phyloP scores from a whole-genome alignment of 2,329 filamentous ascomycete species.

The Cladorrhinum sp. region DNA sequence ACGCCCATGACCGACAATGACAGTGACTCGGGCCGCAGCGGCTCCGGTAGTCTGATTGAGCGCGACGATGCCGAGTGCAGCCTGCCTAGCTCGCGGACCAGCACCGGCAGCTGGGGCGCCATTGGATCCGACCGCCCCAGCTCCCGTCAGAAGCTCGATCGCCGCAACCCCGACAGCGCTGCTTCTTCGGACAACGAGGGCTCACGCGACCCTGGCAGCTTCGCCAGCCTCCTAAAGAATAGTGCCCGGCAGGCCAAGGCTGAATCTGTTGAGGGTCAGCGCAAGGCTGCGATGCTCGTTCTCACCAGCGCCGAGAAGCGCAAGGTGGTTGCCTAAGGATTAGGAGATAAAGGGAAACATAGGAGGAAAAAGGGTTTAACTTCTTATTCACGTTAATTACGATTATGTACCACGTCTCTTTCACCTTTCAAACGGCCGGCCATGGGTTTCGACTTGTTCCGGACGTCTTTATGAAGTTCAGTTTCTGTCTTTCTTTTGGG shows the following conservation, averaged over 20 bases:
- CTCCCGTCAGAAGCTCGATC: slow-evolving; percentile 61
- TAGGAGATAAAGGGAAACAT: background rate
- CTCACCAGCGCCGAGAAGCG: slow-evolving; percentile 88
- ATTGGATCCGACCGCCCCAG: slow-evolving; percentile 84
- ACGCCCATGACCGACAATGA: slow-evolving; percentile 71
- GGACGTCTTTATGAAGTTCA: slow-evolving; percentile 15
- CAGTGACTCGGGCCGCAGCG: slow-evolving; percentile 67
- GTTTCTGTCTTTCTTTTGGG: slow-evolving; percentile 13
- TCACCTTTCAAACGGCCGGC: slow-evolving; percentile 19
- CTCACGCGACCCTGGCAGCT: slow-evolving; percentile 56
- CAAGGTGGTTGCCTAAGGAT: slow-evolving; percentile 53
- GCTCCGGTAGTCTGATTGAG: slow-evolving; percentile 71
- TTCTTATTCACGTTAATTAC: slow-evolving; percentile 30
- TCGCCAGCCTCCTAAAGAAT: slow-evolving; percentile 65
- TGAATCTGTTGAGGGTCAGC: slow-evolving; percentile 59
- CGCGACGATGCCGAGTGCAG: slow-evolving; percentile 64
- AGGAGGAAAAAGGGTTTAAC: slow-evolving; percentile 10
- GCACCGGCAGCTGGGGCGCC: slow-evolving; percentile 70
- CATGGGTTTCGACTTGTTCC: background rate
- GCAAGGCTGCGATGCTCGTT: slow-evolving; percentile 82
- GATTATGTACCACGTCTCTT: slow-evolving; percentile 27
- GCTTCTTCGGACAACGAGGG: slow-evolving; percentile 52
- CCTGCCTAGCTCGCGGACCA: slow-evolving; percentile 71
- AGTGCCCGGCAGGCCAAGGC: slow-evolving; percentile 53
- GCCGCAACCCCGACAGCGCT: slow-evolving; percentile 61